These are phyloP conservation scores for Begonia fuchsioides DNA, from an alignment of 306 rosid genomes.

Conservation along the genomic window DNA sequence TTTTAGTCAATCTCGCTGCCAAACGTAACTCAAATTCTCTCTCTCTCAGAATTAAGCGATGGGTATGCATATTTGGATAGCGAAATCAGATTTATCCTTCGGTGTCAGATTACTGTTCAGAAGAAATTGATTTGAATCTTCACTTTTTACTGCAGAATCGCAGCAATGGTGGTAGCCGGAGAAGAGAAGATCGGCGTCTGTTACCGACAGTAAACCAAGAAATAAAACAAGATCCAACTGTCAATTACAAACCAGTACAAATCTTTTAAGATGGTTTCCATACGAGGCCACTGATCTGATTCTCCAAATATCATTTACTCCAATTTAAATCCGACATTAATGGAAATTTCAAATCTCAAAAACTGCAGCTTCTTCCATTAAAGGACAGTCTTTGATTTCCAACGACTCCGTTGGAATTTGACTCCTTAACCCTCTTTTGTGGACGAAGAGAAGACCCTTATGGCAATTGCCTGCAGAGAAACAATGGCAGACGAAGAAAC, in stretches of 20 bases:
- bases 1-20: no score
- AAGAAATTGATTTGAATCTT: no score
- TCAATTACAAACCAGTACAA: neutral
- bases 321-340: slow-evolving; percentile 13
- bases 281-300: neutral
- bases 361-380: slow-evolving; percentile 3
- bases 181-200: no score
- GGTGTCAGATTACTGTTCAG: no score
- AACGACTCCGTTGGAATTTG: slow-evolving; percentile 19
- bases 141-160: no score
- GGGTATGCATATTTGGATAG: no score
- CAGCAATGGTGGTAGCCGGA: no score
- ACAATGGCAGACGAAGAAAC: slow-evolving; percentile 7
- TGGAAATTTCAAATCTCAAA: slow-evolving; percentile 14
- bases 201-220: no score
- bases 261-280: neutral
- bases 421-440: slow-evolving; percentile 9
- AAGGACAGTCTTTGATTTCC: slow-evolving; percentile 8
- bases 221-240: neutral
- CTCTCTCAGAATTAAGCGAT: no score
- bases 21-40: no score
- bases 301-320: neutral
- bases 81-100: no score
- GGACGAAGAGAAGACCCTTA: neutral
- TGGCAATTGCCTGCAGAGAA: slow-evolving; percentile 18